Percentiles rank a stretch among this genome's conserved stretches.
phyloP scores from a whole-genome alignment of 1,284 basidiomycete genomes.

The Cryptococcus sp. region DNA sequence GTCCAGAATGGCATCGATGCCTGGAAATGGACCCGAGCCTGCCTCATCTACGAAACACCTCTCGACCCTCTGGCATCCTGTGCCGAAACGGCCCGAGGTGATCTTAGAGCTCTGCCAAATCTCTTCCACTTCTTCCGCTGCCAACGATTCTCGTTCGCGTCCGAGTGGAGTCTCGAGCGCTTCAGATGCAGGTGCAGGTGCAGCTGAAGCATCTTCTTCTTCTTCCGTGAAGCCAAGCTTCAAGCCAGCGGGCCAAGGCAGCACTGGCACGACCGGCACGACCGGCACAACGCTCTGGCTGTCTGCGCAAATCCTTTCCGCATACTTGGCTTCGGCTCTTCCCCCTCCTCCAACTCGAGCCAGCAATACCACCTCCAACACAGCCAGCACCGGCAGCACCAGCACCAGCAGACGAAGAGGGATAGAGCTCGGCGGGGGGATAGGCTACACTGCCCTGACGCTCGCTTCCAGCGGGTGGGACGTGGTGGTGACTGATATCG shows the following conservation, averaged over 20 bases:
- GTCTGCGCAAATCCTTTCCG: conserved; percentile 70
- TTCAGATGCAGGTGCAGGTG: no score
- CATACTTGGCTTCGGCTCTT: conserved; percentile 59
- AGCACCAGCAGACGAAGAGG: conserved; percentile 49
- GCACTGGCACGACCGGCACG: conserved; percentile 48
- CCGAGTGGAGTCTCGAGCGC: conserved; percentile 53
- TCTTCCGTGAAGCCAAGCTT: conserved; percentile 9
- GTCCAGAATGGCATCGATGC: no score
- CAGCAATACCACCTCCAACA: conserved; percentile 14
- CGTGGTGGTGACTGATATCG: background rate
- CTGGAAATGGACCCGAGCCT: background rate
- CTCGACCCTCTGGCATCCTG: conserved; percentile 58
- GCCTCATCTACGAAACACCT: conserved; percentile 64
- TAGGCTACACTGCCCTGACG: conserved; percentile 73
- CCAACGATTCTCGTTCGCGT: conserved; percentile 62
- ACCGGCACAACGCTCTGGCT: conserved; percentile 90
- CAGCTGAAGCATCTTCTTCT: no score
- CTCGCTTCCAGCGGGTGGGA: conserved; percentile 52
- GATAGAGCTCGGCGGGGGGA: conserved; percentile 79
- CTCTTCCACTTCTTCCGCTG: conserved; percentile 15
- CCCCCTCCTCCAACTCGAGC: conserved; percentile 19
- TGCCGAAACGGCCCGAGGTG: conserved; percentile 48
- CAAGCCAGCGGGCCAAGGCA: conserved; percentile 4
- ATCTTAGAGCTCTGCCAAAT: conserved; percentile 29
- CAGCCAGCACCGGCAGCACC: conserved; percentile 7